Conservation (phyloP, 2,329 filamentous ascomycete species). For the Ophiostoma sp. region DNA sequence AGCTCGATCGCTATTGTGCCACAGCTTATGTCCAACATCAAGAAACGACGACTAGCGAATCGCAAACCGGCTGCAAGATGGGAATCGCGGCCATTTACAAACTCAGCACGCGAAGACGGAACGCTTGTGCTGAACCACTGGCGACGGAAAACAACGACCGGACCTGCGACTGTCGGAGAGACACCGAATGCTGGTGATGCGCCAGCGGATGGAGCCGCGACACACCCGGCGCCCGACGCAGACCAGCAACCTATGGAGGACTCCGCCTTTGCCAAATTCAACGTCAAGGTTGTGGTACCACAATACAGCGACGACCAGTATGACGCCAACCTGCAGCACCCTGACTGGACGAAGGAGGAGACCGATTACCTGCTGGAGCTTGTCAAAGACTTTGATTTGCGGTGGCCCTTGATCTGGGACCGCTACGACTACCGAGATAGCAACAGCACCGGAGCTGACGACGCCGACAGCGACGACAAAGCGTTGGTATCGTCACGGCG, state of each 20-base stretch:
- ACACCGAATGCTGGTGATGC: slow-evolving; percentile 1
- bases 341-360: slow-evolving; percentile 85
- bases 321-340: slow-evolving; percentile 62
- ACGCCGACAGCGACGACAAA: background rate
- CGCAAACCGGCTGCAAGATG: slow-evolving; percentile 55
- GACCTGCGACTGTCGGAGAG: background rate
- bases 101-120: slow-evolving; percentile 67
- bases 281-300: slow-evolving; percentile 71
- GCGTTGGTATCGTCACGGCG: slow-evolving; percentile 25
- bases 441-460: slow-evolving; percentile 39
- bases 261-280: slow-evolving; percentile 76
- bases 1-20: slow-evolving; percentile 63
- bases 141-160: slow-evolving; percentile 46
- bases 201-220: background rate
- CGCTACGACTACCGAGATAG: slow-evolving; percentile 70
- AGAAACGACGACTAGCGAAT: slow-evolving; percentile 51
- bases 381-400: slow-evolving; percentile 72
- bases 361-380: slow-evolving; percentile 83
- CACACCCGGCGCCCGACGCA: slow-evolving; percentile 2
- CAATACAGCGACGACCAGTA: slow-evolving; percentile 87
- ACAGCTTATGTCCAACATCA: slow-evolving; percentile 50
- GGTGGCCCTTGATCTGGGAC: slow-evolving; percentile 89
- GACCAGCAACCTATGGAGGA: slow-evolving; percentile 43
- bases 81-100: slow-evolving; percentile 66
- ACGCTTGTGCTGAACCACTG: slow-evolving; percentile 70